Evolutionary conservation across 805 yeast species (phyloP).

Genomic region (Saccharomycopsis fermentans): DNA sequence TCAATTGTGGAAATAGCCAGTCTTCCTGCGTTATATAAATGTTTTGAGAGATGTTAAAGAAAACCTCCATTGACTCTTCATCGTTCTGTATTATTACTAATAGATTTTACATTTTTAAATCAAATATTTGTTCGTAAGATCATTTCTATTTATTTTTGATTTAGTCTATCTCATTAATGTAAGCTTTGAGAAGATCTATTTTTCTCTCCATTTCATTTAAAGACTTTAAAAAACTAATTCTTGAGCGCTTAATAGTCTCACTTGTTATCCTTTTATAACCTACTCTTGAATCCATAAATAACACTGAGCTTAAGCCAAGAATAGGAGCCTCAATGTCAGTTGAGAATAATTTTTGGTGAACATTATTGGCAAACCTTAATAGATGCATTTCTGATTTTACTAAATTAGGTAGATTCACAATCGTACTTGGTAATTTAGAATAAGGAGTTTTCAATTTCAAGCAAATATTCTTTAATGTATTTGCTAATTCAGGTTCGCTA

Average conservation of each 20-base stretch:
- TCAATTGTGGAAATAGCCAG: slow-evolving; percentile 80
- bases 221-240: slow-evolving; percentile 7
- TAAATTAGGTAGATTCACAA: slow-evolving; percentile 10
- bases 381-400: slow-evolving; percentile 15
- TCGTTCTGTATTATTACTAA: neutral
- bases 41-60: slow-evolving; percentile 75
- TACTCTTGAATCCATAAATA: neutral
- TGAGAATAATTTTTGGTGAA: slow-evolving; percentile 8
- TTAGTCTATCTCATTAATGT: neutral
- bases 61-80: neutral
- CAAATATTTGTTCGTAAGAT: neutral
- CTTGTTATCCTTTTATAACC: neutral
- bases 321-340: slow-evolving; percentile 3
- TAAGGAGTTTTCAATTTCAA: slow-evolving; percentile 7
- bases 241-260: slow-evolving; percentile 4
- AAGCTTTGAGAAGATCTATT: slow-evolving; percentile 2
- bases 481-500: slow-evolving; percentile 5
- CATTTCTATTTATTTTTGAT: neutral
- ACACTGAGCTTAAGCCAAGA: neutral
- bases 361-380: slow-evolving; percentile 10
- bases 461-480: slow-evolving; percentile 14
- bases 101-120: neutral
- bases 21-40: slow-evolving; percentile 80
- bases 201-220: slow-evolving; percentile 10
- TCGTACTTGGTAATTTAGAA: slow-evolving; percentile 1